Evolutionary conservation across 139 green algal species (phyloP), one percentile per base, ranked within the genome.

Genomic region (Edaphochlamys debaryana): DNA sequence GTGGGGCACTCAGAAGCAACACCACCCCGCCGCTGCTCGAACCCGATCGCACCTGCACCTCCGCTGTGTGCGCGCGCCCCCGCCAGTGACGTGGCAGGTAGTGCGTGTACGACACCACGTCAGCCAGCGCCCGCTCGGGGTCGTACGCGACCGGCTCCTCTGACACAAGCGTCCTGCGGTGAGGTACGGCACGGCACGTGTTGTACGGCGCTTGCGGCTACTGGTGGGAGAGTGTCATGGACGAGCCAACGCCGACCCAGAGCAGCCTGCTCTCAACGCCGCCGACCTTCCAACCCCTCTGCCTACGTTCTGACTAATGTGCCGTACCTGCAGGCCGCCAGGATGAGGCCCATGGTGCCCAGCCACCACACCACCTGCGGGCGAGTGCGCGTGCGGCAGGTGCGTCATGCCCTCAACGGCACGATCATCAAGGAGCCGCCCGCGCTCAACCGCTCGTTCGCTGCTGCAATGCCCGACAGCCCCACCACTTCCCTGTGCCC

Each of bases 41-140:
- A 40, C n/a, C 36, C 34, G 17, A 9, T 19, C 76, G 45, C 86
- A 86, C 75, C 83, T 94, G 92, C 45, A 99, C 96, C 85, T 96
- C 92, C 7, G 85, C 82, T 0, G 93, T 97, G 83, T 98, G 94
- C 1, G 94, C 93, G 9, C 88, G 79, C 48, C 88, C 84, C 0
- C 87, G 73, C 90, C 87, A 93, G 74, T 88, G 79, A 0, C 86
- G 78, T 9, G 97, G 97, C 68, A 98, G 88, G 90, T 97, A 95
- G 93, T 99, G 97, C 8, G 97, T 99, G 92, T 98, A 92, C 22
- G 88, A 75, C 37, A 94, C 94, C 36, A 98, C 89, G 73, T 96
- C 91, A 30, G 91, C 78, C 87, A 99, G 93, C 0, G 91, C 92
- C 0, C 87, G 66, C 88, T 99, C 95, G 1, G 97, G 96, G 80